Evolutionary conservation across 495 filamentous ascomycete species (phyloP), one percentile per base, ranked within the genome.

Genomic region (Penicillium cosmopolitanum): DNA sequence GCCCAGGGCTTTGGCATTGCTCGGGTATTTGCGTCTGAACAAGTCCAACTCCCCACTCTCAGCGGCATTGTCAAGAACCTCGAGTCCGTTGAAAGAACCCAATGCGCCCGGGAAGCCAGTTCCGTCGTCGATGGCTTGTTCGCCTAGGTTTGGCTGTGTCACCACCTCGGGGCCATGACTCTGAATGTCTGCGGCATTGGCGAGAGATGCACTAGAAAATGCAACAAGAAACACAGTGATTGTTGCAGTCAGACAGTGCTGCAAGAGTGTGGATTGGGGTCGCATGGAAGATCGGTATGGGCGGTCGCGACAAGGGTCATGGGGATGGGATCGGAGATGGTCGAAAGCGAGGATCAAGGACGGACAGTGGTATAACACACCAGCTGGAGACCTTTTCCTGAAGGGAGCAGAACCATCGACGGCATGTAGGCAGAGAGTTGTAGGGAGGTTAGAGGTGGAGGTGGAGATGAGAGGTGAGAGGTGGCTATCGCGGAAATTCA

Each of bases 221-320:
- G 77, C 68, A 56, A 87, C 60, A 35, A 87, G 64, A 46, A 82
- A 67, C 33, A 83, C 82, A 42, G 84, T 82, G 67, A 81, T 71
- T 58, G 84, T 87, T 67, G 88, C 87, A 70, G 81, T 84, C 62
- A 92, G 75, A 63, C 85, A 86, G 73, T 84, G 88, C 80, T 89
- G 88, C 60, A 89, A 75, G 60, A 81, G 84, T 67, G 83, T 84
- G 62, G 84, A 78, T 66, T 84, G 80, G 34, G 69, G 77, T 70
- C 76, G 85, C 87, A 90, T 90, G 68, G 68, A 72, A 66, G 51
- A 53, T 60, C 34, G 53, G 58, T 40, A 48, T 42, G 35, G 55
- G 53, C 21, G 21, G 51, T 50, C 38, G 50, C 47, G 55, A 28
- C 23, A 55, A 55, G 47, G 55, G 23, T 52, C 60, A 68, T 68